Percentiles rank a stretch among this genome's conserved stretches.
phyloP scores from a whole-genome alignment of 2,329 filamentous ascomycete species.

The Pezicula neosporulosa region DNA sequence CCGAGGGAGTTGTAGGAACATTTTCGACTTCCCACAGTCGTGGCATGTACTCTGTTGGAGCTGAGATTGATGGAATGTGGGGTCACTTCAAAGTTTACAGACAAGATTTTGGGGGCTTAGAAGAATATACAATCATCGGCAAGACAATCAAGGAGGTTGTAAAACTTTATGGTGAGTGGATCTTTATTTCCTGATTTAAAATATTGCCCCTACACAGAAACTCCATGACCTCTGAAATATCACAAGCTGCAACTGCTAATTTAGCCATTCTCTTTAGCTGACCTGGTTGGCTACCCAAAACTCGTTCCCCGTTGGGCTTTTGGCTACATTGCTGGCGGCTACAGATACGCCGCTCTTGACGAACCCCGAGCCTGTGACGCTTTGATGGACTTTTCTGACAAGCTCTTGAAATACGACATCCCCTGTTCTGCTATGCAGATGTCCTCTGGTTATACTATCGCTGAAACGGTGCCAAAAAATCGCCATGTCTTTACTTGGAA shows the following conservation, averaged over 20 bases:
- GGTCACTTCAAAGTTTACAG: constrained; percentile 72
- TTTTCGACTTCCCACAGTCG: constrained; percentile 66
- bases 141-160: constrained; percentile 65
- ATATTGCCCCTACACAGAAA: no score
- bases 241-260: no score
- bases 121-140: constrained; percentile 67
- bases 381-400: constrained; percentile 21
- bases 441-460: constrained; percentile 59
- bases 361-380: constrained; percentile 51
- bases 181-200: no score
- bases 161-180: constrained; percentile 41
- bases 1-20: constrained; percentile 59
- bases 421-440: constrained; percentile 43
- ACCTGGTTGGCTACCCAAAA: constrained; percentile 64
- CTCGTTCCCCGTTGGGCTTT: constrained; percentile 70
- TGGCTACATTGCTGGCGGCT: constrained; percentile 67
- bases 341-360: constrained; percentile 57
- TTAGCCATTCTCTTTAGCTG: constrained; percentile 34
- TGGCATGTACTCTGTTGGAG: constrained; percentile 63
- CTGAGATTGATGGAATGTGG: constrained; percentile 74
- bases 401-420: constrained; percentile 42
- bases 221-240: no score
- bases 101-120: constrained; percentile 68
- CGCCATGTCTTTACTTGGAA: constrained; percentile 74
- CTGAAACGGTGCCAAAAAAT: constrained; percentile 64